phyloP scores from a whole-genome alignment of 2,329 filamentous ascomycete genomes.

The Byssothecium circinans region DNA sequence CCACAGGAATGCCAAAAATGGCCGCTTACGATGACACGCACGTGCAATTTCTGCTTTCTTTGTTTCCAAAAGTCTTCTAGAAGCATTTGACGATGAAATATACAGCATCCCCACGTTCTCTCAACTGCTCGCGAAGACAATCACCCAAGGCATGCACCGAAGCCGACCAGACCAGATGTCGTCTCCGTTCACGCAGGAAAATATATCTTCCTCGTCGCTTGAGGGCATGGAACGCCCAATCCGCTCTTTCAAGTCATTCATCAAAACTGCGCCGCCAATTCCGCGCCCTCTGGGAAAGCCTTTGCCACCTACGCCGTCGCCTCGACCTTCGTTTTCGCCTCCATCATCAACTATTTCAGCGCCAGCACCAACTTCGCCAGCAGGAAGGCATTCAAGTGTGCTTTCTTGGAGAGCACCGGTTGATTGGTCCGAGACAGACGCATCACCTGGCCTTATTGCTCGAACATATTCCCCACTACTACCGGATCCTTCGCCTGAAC shows the following conservation, averaged over 20 bases:
- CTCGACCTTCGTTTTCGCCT: constrained; percentile 2
- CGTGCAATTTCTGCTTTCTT: constrained; percentile 29
- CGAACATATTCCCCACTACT: constrained; percentile 31
- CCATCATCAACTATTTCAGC: constrained; percentile 5
- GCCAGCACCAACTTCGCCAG: constrained; percentile 6
- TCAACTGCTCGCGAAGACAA: constrained; percentile 18
- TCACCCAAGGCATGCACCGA: constrained; percentile 24
- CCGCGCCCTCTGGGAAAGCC: constrained; percentile 21
- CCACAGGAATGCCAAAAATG: constrained; percentile 11
- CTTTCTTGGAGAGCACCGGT: constrained; percentile 32
- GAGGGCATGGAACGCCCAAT: constrained; percentile 39
- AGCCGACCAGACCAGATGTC: constrained; percentile 22
- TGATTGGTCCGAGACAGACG: constrained; percentile 24
- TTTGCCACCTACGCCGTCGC: constrained; percentile 26
- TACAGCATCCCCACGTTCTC: constrained; percentile 9
- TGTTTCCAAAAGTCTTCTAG: constrained; percentile 34
- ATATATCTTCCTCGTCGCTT: constrained; percentile 28
- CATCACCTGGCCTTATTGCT: constrained; percentile 6
- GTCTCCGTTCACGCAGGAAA: constrained; percentile 25
- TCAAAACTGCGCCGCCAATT: constrained; percentile 24
- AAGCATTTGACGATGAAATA: constrained; percentile 16
- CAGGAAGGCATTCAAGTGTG: constrained; percentile 8
- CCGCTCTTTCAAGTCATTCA: constrained; percentile 36
- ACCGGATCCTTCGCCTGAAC: constrained; percentile 33
- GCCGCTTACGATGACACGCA: constrained; percentile 21